These are phyloP conservation scores for Fusarium sororula DNA, from an alignment of 2,329 filamentous ascomycete species.

Conservation along the genomic window DNA sequence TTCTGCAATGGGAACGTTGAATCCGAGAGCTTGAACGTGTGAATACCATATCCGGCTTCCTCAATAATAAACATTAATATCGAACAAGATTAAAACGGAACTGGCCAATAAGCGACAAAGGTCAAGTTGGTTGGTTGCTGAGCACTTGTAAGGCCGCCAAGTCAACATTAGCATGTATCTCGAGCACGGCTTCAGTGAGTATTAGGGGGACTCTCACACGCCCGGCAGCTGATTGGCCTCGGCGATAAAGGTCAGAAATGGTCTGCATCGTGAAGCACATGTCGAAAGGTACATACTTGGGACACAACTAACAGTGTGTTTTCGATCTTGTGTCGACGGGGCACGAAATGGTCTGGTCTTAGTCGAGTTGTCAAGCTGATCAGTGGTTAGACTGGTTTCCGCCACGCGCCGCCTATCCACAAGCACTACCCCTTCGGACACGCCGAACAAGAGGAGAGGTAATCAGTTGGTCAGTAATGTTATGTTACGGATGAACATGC, in stretches of 20 bases:
- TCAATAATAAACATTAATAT: background rate
- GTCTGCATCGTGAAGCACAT: conserved; percentile 6
- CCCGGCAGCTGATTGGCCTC: background rate
- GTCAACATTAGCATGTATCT: background rate
- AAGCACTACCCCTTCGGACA: conserved; percentile 33
- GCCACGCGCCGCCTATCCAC: conserved; percentile 32
- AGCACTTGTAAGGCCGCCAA: background rate
- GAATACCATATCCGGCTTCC: background rate
- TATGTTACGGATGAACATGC: background rate
- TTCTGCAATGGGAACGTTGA: background rate
- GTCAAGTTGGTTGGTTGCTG: background rate
- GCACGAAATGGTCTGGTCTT: background rate
- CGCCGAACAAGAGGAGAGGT: conserved; percentile 22
- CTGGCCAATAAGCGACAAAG: conserved; percentile 10
- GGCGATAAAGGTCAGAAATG: background rate
- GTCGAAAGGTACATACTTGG: conserved; percentile 11
- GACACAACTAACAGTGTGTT: background rate
- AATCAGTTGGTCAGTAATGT: background rate
- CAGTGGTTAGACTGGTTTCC: conserved; percentile 22
- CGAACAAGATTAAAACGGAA: background rate
- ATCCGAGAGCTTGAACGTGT: background rate
- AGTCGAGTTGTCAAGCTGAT: conserved; percentile 17
- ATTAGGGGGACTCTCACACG: background rate
- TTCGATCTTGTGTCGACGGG: background rate
- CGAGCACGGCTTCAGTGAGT: background rate